These are phyloP conservation scores for Seiridium unicorne DNA, from an alignment of 2,329 filamentous ascomycete species.

Conservation along the genomic window DNA sequence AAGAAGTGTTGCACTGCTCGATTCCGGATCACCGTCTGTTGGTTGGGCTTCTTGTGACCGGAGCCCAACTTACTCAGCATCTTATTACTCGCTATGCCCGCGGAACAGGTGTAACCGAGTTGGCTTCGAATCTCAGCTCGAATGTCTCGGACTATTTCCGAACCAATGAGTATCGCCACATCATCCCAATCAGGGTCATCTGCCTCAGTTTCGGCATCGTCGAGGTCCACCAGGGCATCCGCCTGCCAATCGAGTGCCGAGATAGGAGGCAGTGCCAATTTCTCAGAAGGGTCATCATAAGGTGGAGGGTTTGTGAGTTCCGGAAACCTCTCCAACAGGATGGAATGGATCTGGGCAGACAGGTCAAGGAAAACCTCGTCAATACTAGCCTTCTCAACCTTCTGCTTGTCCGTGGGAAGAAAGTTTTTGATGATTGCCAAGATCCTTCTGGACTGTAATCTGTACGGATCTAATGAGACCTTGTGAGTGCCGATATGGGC, in stretches of 20 bases:
- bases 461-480: constrained; percentile 90
- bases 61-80: constrained; percentile 94
- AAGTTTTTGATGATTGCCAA: constrained; percentile 73
- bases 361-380: constrained; percentile 96
- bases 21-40: constrained; percentile 90
- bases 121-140: constrained; percentile 66
- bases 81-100: constrained; percentile 86
- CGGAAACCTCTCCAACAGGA: constrained; percentile 74
- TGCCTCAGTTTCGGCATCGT: constrained; percentile 69
- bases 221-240: constrained; percentile 78
- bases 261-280: constrained; percentile 65
- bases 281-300: constrained; percentile 70
- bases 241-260: constrained; percentile 79
- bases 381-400: constrained; percentile 89
- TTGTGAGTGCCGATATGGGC: constrained; percentile 84
- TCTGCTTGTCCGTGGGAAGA: constrained; percentile 64
- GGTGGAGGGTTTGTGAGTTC: constrained; percentile 67
- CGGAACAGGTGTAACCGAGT: constrained; percentile 88
- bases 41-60: constrained; percentile 87
- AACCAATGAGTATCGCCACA: constrained; percentile 79
- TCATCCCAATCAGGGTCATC: constrained; percentile 96
- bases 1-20: constrained; percentile 79
- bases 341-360: constrained; percentile 76
- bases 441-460: constrained; percentile 80
- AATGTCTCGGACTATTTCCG: constrained; percentile 81